phyloP scores from a whole-genome alignment of 345 rosid genomes.

The Schrenkiella parvula region DNA sequence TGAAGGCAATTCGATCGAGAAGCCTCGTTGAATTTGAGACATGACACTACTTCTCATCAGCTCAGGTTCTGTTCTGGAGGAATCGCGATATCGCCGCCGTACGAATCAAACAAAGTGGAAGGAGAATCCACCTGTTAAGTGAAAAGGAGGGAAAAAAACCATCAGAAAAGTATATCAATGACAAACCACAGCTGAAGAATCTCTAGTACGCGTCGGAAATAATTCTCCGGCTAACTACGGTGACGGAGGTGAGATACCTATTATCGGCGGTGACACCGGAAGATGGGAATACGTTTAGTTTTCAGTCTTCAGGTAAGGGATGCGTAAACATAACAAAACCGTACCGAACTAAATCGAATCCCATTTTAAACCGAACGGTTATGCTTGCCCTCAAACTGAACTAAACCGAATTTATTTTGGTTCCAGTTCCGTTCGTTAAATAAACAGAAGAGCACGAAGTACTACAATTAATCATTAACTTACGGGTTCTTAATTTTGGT shows the following conservation, averaged over 20 bases:
- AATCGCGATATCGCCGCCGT: background rate
- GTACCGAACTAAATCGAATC: background rate
- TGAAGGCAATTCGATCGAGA: constrained; percentile 39
- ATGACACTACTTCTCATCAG: constrained; percentile 18
- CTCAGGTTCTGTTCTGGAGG: background rate
- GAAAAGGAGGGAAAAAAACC: no score
- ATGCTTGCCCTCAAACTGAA: background rate
- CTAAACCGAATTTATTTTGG: background rate
- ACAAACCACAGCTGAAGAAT: background rate
- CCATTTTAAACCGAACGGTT: background rate
- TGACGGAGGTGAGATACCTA: background rate
- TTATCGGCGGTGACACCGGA: background rate
- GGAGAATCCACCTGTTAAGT: background rate
- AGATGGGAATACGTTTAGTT: no score
- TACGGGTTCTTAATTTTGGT: no score
- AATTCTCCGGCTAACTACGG: background rate
- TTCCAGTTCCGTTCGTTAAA: background rate
- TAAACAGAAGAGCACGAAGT: background rate
- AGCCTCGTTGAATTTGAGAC: constrained; percentile 33
- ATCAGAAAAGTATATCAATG: background rate
- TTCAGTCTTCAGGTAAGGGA: no score
- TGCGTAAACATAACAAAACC: background rate
- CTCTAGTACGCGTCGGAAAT: background rate
- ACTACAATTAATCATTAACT: background rate
- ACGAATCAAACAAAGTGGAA: background rate